These are phyloP conservation scores for Emericellopsis cladophorae DNA, from an alignment of 2,329 filamentous ascomycete species.

Conservation along the genomic window DNA sequence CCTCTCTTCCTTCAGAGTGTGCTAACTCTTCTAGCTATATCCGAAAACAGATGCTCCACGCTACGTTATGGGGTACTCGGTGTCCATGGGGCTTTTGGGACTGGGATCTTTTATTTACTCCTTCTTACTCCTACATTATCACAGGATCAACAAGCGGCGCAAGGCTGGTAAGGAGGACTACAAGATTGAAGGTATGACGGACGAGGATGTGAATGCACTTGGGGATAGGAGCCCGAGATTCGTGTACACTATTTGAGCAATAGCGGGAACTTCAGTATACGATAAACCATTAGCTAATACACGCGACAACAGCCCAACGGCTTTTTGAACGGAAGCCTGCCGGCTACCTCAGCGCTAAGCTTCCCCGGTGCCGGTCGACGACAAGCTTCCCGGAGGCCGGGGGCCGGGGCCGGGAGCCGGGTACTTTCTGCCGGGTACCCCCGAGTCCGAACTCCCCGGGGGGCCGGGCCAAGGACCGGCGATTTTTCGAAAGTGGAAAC, in stretches of 20 bases:
- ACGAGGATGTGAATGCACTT: constrained; percentile 35
- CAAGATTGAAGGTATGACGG: constrained; percentile 24
- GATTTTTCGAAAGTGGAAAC: too few species aligned
- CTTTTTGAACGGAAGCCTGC: too few species aligned
- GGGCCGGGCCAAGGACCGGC: too few species aligned
- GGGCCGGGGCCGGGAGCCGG: too few species aligned
- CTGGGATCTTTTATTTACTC: constrained; percentile 39
- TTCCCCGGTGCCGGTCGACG: too few species aligned
- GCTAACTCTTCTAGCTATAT: background rate
- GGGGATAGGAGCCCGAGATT: constrained; percentile 39
- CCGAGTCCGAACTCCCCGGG: too few species aligned
- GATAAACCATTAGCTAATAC: too few species aligned
- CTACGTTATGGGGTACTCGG: constrained; percentile 49
- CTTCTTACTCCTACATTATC: constrained; percentile 41
- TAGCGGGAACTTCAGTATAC: too few species aligned
- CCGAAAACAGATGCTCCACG: constrained; percentile 35
- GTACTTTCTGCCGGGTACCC: too few species aligned
- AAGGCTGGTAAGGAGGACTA: constrained; percentile 20
- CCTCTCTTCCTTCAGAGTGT: background rate
- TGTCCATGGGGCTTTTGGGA: constrained; percentile 45
- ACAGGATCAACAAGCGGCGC: constrained; percentile 31
- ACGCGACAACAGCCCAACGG: too few species aligned
- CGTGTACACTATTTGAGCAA: constrained; percentile 24
- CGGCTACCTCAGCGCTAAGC: too few species aligned
- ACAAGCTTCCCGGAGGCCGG: too few species aligned